Percentiles rank a stretch among this genome's conserved stretches.
Evolutionary conservation across 2,329 filamentous ascomycete genomes (phyloP).

Genomic region (Neofusicoccum cordaticola): DNA sequence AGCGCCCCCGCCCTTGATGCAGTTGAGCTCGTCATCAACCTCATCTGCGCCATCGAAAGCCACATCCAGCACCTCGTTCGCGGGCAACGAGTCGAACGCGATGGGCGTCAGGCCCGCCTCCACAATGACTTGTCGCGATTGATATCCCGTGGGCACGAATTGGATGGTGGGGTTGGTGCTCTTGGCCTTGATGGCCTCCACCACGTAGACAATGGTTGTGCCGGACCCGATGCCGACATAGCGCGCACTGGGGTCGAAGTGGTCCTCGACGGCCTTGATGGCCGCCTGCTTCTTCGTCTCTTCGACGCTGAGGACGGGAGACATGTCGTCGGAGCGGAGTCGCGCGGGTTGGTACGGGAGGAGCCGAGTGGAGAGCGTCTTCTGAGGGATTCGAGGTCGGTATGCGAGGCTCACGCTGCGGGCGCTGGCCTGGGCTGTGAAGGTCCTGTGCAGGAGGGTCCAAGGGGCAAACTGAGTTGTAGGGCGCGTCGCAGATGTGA

Average conservation of each 20-base stretch:
- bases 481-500: background rate
- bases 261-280: conserved; percentile 67
- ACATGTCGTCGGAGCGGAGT: conserved; percentile 4
- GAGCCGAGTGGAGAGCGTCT: background rate
- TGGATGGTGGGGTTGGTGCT: conserved; percentile 57
- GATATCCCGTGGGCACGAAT: conserved; percentile 90
- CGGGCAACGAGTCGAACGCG: conserved; percentile 71
- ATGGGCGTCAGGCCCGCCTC: conserved; percentile 73
- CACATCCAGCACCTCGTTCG: conserved; percentile 69
- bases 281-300: conserved; percentile 73
- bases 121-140: conserved; percentile 83
- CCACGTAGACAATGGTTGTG: conserved; percentile 79
- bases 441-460: background rate
- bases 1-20: conserved; percentile 97
- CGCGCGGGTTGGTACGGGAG: background rate
- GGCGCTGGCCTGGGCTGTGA: background rate
- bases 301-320: conserved; percentile 51
- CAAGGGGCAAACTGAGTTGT: background rate
- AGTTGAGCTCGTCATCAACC: conserved; percentile 90
- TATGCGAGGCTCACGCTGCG: background rate
- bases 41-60: conserved; percentile 97
- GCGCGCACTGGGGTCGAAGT: conserved; percentile 62
- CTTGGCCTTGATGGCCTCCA: conserved; percentile 65
- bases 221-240: conserved; percentile 79
- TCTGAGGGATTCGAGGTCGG: background rate